Percentiles rank a stretch among this genome's conserved stretches.
These are phyloP conservation scores for Astragalus glycyphyllos DNA, from an alignment of 306 rosid genomes.

Conservation along the genomic window DNA sequence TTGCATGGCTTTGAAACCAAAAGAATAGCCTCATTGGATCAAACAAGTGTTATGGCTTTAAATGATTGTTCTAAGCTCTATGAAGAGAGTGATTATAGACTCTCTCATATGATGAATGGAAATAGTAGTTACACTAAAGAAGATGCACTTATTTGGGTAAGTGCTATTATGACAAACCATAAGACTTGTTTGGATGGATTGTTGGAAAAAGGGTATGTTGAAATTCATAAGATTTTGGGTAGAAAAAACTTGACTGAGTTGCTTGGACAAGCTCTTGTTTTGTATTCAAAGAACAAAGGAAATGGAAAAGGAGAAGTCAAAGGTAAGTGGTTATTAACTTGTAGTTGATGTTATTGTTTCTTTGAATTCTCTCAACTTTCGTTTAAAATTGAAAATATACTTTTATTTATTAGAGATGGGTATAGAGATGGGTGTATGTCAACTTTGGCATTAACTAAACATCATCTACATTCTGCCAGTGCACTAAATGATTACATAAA, in stretches of 20 bases:
- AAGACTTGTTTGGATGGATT: slow-evolving; percentile 63
- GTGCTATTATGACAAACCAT: slow-evolving; percentile 62
- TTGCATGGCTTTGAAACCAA: slow-evolving; percentile 15
- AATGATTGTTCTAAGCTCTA: slow-evolving; percentile 67
- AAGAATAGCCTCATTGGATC: not conserved
- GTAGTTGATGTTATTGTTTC: not conserved
- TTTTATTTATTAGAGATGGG: slow-evolving; percentile 7
- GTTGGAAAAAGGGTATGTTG: slow-evolving; percentile 47
- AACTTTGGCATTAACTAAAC: slow-evolving; percentile 28
- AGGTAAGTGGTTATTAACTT: slow-evolving; percentile 18
- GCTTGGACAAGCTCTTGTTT: slow-evolving; percentile 56
- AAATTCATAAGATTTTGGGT: slow-evolving; percentile 24
- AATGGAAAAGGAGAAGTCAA: slow-evolving; percentile 38
- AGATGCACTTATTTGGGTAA: slow-evolving; percentile 62
- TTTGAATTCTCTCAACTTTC: not conserved
- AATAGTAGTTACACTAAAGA: slow-evolving; percentile 34
- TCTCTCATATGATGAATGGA: slow-evolving; percentile 42
- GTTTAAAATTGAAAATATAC: not conserved
- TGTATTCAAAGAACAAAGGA: slow-evolving; percentile 37
- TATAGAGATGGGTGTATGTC: not conserved
- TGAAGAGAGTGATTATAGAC: slow-evolving; percentile 58
- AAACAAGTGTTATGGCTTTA: slow-evolving; percentile 36
- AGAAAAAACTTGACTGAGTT: slow-evolving; percentile 53
- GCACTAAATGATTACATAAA: slow-evolving; percentile 36
- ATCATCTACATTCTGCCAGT: slow-evolving; percentile 2